phyloP scores from a whole-genome alignment of 352 stramenopile genomes.

The Globisporangium nodosum region DNA sequence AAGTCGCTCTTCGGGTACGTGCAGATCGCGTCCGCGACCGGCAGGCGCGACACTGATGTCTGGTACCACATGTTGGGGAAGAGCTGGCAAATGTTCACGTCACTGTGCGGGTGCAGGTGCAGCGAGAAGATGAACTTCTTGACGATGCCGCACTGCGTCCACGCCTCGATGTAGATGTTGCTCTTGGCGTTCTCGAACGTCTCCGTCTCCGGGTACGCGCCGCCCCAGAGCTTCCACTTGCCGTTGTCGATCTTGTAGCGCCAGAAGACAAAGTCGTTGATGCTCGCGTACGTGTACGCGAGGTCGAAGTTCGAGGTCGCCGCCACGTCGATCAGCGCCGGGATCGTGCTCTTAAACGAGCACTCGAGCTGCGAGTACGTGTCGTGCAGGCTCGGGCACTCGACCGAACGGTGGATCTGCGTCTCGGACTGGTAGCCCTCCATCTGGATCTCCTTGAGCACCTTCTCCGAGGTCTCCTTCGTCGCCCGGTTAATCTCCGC shows the following conservation, averaged over 20 bases:
- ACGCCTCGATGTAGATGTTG: conserved; percentile 50
- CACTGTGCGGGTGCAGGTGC: conserved; percentile 41
- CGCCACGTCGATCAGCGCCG: conserved; percentile 24
- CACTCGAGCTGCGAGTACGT: conserved; percentile 21
- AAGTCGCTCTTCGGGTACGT: conserved; percentile 57
- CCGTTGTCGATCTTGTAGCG: conserved; percentile 43
- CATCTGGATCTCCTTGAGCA: conserved; percentile 28
- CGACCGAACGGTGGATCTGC: conserved; percentile 54
- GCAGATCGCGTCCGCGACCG: conserved; percentile 30
- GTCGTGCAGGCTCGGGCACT: conserved; percentile 37
- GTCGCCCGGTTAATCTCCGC: conserved; percentile 25
- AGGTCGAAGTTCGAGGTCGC: conserved; percentile 14
- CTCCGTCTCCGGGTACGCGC: conserved; percentile 15
- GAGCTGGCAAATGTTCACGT: conserved; percentile 38
- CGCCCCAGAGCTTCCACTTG: conserved; percentile 23
- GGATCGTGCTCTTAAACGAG: conserved; percentile 25
- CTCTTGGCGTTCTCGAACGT: conserved; percentile 37
- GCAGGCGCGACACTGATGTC: conserved; percentile 26
- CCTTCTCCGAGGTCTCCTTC: conserved; percentile 22
- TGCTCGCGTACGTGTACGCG: background rate
- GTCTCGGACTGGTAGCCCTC: conserved; percentile 42
- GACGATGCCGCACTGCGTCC: conserved; percentile 51
- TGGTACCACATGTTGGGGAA: conserved; percentile 75
- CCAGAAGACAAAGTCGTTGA: conserved; percentile 54
- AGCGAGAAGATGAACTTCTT: conserved; percentile 42